Evolutionary conservation across 257 asterid genomes (phyloP), one percentile per base, ranked within the genome.

Genomic region (Solanum lignicaule): DNA sequence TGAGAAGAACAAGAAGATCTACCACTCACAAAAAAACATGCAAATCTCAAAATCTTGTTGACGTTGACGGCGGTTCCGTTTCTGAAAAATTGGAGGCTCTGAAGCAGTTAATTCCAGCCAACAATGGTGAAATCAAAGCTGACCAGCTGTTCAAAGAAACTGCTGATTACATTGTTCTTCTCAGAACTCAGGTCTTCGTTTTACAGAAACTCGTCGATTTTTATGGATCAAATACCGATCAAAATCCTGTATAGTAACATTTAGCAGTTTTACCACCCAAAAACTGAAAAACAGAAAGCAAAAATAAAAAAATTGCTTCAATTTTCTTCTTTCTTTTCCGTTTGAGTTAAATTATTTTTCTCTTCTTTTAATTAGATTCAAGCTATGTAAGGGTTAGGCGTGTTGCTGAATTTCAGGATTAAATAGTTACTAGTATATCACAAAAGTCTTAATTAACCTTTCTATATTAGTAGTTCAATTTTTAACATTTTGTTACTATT

Each of bases 81-180:
- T 88, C 98, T 65, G 94, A 93, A 87, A 96, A 96, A 91, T 87
- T 96, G 89, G 95, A 92, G 89, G 96, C 97, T 27, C 94, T 96
- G 18, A 94, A 92, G 72, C 93, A 86, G 86, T 97, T 95, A 55
- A 89, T 95, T 38, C 97, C 98, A 0, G 90, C 92, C 10, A 89
- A 91, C 48, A 86, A 85, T 9, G 87, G 85, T 0, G 93, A 88
- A 10, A 86, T 87, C 46, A 94, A 93, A 78, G 82, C 93, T 5
- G 99, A 93, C 31, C 92, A 93, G 86, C 88, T 96, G 73, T 96
- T 94, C 29, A 91, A 91, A 83, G 97, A 96, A 87, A 94, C 99
- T 7, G 95, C 98, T 38, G 91, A 93, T 85, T 94, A 95, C 95
- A 96, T 96, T 90, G 94, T 92, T 16, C 95, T 91, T 41, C 92